phyloP scores from a whole-genome alignment of 2,329 filamentous ascomycete genomes.

The Chaetomiaceae sp. region DNA sequence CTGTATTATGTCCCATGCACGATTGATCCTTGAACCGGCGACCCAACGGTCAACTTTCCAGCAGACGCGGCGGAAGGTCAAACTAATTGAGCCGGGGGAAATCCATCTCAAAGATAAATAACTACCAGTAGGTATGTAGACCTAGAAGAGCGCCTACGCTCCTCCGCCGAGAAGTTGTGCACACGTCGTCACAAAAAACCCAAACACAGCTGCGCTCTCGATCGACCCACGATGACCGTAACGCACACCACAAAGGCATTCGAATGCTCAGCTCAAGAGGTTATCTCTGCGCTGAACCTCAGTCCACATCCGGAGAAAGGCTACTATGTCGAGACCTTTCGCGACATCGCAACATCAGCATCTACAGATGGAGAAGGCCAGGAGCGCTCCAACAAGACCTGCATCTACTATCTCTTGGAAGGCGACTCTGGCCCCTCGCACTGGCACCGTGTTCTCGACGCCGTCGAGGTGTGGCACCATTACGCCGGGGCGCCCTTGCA shows the following conservation, averaged over 20 bases:
- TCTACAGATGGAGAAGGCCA: slow-evolving; percentile 8
- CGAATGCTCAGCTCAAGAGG: slow-evolving; percentile 38
- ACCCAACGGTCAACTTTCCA: too few relatives aligned
- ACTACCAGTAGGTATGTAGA: too few relatives aligned
- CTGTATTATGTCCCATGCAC: too few relatives aligned
- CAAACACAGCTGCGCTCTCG: not conserved
- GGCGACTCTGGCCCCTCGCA: slow-evolving; percentile 39
- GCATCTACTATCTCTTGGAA: slow-evolving; percentile 50
- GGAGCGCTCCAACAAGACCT: slow-evolving; percentile 42
- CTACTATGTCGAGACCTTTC: slow-evolving; percentile 45
- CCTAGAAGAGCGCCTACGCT: too few relatives aligned
- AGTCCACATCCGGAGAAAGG: slow-evolving; percentile 46
- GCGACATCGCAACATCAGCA: slow-evolving; percentile 31
- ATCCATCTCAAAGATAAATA: too few relatives aligned
- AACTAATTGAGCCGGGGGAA: too few relatives aligned
- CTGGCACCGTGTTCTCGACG: slow-evolving; percentile 47
- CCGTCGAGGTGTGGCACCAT: slow-evolving; percentile 49
- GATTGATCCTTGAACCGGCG: too few relatives aligned
- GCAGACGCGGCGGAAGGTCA: too few relatives aligned
- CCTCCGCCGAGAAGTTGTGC: too few relatives aligned
- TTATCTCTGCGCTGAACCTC: slow-evolving; percentile 42
- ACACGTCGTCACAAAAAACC: not conserved
- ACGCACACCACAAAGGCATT: not conserved
- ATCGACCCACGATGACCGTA: not conserved
- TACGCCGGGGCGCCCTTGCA: slow-evolving; percentile 48